These are phyloP conservation scores for Calonectria pteridis DNA, from an alignment of 2,329 filamentous ascomycete species.

Conservation along the genomic window DNA sequence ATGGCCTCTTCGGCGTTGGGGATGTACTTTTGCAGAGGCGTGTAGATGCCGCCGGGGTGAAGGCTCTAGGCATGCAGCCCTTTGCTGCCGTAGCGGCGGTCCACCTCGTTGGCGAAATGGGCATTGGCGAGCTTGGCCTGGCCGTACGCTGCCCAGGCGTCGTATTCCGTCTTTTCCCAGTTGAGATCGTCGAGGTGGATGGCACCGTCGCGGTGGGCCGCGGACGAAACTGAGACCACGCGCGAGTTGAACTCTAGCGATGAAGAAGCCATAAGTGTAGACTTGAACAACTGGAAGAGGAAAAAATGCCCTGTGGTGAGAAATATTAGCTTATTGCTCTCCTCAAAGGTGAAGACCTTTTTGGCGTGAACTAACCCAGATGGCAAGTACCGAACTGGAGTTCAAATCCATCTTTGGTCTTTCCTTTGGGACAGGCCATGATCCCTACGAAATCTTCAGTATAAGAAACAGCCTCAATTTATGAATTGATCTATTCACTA, in stretches of 20 bases:
- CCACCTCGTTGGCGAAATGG: neutral
- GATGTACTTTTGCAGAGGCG: neutral
- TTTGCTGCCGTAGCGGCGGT: neutral
- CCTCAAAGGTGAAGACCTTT: too few species aligned
- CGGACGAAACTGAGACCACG: neutral
- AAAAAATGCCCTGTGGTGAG: neutral
- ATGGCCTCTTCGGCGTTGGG: neutral
- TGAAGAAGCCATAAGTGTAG: neutral
- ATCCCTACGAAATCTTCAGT: neutral
- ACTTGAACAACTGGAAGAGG: neutral
- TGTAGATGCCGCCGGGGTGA: neutral
- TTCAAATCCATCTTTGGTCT: neutral
- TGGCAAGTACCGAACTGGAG: neutral
- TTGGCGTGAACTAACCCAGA: neutral
- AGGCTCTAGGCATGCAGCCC: neutral
- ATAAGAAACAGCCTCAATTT: neutral
- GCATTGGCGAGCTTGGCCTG: neutral
- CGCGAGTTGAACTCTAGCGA: neutral
- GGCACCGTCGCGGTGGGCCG: neutral
- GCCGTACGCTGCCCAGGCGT: neutral
- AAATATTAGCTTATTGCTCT: neutral
- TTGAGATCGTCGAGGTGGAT: neutral
- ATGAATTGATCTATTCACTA: too few species aligned
- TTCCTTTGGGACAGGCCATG: neutral
- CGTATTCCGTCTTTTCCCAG: neutral